phyloP scores from a whole-genome alignment of 139 green algal genomes.

The Zygnema cylindricum region DNA sequence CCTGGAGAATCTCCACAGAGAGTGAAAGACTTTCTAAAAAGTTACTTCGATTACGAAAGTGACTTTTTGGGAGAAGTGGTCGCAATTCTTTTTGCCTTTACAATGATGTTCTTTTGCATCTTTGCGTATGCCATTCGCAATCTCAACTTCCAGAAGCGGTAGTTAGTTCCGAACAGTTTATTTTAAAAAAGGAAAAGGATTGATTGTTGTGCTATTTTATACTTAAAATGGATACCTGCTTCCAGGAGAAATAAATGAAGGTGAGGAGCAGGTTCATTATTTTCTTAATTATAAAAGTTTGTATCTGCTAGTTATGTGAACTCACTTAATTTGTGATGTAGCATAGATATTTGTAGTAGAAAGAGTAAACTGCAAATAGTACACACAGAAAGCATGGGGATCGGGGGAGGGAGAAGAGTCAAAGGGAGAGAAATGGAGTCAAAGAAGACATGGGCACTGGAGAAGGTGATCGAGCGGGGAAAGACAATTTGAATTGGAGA shows the following conservation, averaged over 20 bases:
- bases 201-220: too few species aligned
- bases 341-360: not conserved
- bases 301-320: not conserved
- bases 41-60: slow-evolving; percentile 29
- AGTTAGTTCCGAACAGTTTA: not conserved
- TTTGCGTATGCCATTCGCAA: slow-evolving; percentile 10
- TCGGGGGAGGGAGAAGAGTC: not conserved
- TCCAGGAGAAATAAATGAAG: too few species aligned
- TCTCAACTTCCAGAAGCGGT: slow-evolving; percentile 55
- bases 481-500: too few species aligned
- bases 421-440: too few species aligned
- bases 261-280: too few species aligned
- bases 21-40: slow-evolving; percentile 23
- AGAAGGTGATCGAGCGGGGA: too few species aligned
- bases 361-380: not conserved
- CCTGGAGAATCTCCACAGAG: not conserved
- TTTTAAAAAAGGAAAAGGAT: not conserved
- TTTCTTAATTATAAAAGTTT: not conserved
- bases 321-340: not conserved
- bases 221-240: too few species aligned
- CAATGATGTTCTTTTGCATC: slow-evolving; percentile 36
- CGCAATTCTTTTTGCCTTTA: slow-evolving; percentile 11
- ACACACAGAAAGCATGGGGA: not conserved
- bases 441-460: too few species aligned
- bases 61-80: not conserved